Evolutionary conservation across 2,329 filamentous ascomycete species (phyloP).

Genomic region (Cephalotrichum gorgonifer): DNA sequence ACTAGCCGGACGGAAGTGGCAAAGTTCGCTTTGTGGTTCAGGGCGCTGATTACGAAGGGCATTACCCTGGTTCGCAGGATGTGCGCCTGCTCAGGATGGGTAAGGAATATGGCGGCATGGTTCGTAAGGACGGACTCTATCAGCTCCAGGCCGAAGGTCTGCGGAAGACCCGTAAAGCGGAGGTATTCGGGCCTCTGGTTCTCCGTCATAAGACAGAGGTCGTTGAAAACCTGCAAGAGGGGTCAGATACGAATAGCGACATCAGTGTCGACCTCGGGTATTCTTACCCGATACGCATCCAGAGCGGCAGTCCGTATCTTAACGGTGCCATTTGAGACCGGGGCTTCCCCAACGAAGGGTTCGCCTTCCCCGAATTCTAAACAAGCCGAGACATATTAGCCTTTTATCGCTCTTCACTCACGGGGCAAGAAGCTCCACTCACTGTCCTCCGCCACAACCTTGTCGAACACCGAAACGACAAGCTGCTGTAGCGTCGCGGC

Average conservation of each 20-base stretch:
- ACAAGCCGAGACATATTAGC: background rate
- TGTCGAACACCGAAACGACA: constrained; percentile 86
- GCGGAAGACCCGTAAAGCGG: constrained; percentile 64
- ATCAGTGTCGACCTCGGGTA: background rate
- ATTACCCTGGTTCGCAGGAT: constrained; percentile 69
- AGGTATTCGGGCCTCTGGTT: constrained; percentile 76
- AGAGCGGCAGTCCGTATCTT: constrained; percentile 65
- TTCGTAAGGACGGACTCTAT: constrained; percentile 86
- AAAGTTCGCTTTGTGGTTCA: constrained; percentile 73
- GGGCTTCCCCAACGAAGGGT: constrained; percentile 55
- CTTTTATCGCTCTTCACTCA: background rate
- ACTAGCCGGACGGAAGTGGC: constrained; percentile 72
- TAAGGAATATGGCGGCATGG: constrained; percentile 68
- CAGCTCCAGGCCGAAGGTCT: constrained; percentile 79
- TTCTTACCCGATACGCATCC: constrained; percentile 70
- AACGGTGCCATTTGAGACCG: constrained; percentile 52
- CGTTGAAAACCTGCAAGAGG: constrained; percentile 60
- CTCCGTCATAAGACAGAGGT: constrained; percentile 80
- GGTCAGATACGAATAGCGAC: background rate
- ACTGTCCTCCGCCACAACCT: constrained; percentile 76
- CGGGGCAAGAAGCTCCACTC: constrained; percentile 20
- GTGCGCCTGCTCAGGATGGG: constrained; percentile 70
- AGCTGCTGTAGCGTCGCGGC: constrained; percentile 94
- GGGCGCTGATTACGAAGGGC: constrained; percentile 67
- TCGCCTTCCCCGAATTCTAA: constrained; percentile 37